Conservation (phyloP, 2,329 filamentous ascomycete genomes). For the Cordyceps fumosorosea region DNA sequence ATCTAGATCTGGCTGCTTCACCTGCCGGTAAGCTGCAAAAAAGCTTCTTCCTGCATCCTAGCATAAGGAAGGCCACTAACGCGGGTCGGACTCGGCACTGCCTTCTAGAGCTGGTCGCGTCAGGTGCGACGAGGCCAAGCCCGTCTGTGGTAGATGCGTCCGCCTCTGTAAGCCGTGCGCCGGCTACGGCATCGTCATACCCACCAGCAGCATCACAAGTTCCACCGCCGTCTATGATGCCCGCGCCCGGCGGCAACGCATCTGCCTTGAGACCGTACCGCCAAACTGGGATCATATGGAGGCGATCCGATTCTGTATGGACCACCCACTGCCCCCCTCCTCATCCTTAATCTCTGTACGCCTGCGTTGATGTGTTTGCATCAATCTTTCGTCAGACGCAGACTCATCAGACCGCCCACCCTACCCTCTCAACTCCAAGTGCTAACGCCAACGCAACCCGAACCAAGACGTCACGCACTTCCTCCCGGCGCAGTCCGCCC, state of each 20-base stretch:
- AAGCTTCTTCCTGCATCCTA: no score
- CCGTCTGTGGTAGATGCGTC: background rate
- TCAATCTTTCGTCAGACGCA: no score
- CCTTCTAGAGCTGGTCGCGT: background rate
- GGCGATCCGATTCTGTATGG: background rate
- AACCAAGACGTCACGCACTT: background rate
- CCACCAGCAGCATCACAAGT: background rate
- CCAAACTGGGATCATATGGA: background rate
- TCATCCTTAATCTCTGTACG: no score
- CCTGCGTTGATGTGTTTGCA: no score
- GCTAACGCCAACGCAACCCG: background rate
- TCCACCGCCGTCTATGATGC: background rate
- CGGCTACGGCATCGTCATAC: background rate
- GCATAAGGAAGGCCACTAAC: background rate
- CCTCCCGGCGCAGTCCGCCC: background rate
- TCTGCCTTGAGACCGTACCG: background rate
- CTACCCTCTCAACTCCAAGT: background rate
- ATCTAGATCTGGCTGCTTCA: background rate
- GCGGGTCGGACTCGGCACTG: background rate
- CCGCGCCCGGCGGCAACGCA: background rate
- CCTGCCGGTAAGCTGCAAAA: background rate
- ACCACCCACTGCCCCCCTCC: background rate
- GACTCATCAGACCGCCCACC: no score
- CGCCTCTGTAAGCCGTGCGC: background rate
- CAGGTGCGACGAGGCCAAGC: conserved; percentile 8